Base-by-base conservation (phyloP, 2,329 filamentous ascomycete genomes). In the Fusarium globosum region DNA sequence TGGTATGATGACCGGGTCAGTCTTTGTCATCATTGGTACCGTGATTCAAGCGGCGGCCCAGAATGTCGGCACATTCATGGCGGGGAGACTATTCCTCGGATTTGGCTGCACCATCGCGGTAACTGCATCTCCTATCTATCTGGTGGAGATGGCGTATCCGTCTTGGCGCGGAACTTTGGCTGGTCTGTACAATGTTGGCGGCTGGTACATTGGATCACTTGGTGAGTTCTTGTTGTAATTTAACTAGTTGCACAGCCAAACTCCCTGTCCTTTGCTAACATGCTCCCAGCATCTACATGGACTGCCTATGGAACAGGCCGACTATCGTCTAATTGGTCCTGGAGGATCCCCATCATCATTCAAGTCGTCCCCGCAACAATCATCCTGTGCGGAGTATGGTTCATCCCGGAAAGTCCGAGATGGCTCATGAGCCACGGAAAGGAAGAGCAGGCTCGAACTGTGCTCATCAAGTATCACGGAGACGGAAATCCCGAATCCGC, bases 161-260 rank as follows among this genome's bases (percentile, higher is more conserved):
- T 46, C 60, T 30, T 62, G 60, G 60, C 51, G 60, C 1, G 60
- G 60, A 58, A 57, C 52, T 12, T 7, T 57, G 26, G 15, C 51
- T 18, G 60, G 60, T 4, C 49, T 62, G 0, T 62, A 62, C 13
- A 62, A 62, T 20, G 60, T 62, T 5, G 23, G 45, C 5, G 60
- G 60, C 3, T 62, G 60, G 60, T 62, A 62, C n/a, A 58, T 58
- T 13, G 60, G 60, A 26, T 62, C 51, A 1, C 51, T 62, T 14
- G 8, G 60, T 58, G 21, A 45, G 51, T 58, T 10, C 14, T 3
- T 2, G 10, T 18, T 18, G 5, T 7, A 14, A 4, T 33, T 28
- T 28, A 28, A 28, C 33, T 33, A 33, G 33, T 33, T 33, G 12
- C 33, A 33, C 33, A 14, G 33, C 33, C 13, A 33, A 33, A 33